Percentiles rank a stretch among this genome's conserved stretches.
Conservation (phyloP, 495 filamentous ascomycete species). For the Aspergillus biplanus region DNA sequence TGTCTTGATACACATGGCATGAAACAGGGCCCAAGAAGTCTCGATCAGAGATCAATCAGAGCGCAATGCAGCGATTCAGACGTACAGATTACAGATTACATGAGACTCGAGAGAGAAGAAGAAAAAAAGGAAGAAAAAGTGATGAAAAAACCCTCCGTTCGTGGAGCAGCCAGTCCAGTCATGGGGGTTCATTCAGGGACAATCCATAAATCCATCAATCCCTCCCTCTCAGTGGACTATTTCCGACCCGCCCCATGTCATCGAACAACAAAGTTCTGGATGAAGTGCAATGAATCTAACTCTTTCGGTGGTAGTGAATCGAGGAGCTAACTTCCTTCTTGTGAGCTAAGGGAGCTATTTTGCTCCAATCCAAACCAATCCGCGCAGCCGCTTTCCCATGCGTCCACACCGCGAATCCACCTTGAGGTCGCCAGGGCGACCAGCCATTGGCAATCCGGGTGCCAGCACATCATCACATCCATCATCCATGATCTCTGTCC, state of each 20-base stretch:
- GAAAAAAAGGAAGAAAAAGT: not conserved
- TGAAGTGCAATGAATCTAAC: not conserved
- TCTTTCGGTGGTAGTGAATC: slow-evolving; percentile 11
- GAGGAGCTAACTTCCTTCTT: not conserved
- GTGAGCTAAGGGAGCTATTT: not conserved
- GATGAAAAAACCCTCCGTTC: not conserved
- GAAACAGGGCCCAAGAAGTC: slow-evolving; percentile 2
- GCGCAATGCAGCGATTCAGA: not conserved
- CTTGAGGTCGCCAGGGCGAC: slow-evolving; percentile 22
- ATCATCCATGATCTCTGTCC: slow-evolving; percentile 3
- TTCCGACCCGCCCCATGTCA: slow-evolving; percentile 9
- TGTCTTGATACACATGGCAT: slow-evolving; percentile 7
- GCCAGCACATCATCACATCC: slow-evolving; percentile 29
- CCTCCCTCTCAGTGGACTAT: not conserved
- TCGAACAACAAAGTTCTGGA: not conserved
- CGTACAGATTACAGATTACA: not conserved
- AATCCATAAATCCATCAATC: not conserved
- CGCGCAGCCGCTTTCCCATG: not conserved
- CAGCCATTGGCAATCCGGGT: slow-evolving; percentile 21
- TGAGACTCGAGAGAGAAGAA: not conserved
- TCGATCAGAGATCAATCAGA: slow-evolving; percentile 6
- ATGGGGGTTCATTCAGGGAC: not conserved
- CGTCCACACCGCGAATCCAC: not conserved
- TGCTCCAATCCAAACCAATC: not conserved
- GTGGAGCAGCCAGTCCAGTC: not conserved